Base-by-base conservation (phyloP, 192 early-diverging fungal species). In the Backusella luteola region DNA sequence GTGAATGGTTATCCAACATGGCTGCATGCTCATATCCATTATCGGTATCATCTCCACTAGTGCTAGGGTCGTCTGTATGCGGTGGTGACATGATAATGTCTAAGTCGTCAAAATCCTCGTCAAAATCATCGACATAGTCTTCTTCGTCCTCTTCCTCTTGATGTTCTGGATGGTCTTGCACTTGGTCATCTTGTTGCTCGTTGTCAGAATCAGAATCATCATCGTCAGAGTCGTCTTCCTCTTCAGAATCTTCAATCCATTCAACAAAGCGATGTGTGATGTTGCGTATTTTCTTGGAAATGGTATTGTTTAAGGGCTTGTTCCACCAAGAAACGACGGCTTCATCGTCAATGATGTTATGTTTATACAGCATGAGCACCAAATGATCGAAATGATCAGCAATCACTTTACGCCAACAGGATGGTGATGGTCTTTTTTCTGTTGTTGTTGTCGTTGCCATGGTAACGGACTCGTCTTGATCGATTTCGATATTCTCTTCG, bases 261-360 rank as follows among this genome's bases (percentile, higher is more conserved):
- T 82, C 81, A n/a, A 79, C 79, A 74, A 85, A 85, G 35, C 68
- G 75, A 11, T 71, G 69, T 44, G 77, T 78, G 41, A 80, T 72
- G 19, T 38, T n/a, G 36, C 49, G 72, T 49, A 80, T 68, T 73
- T 79, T 35, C 34, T 69, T 72, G 26, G 77, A 67, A 21, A 83
- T 56, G 21, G 69, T 72, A 2, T 49, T 67, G 35, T 70, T 69
- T 6, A 81, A 66, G 17, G 42, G 70, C 17, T 42, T 71, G 4
- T 81, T 79, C 84, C 84, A 87, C 86, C 86, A 87, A 26, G 77
- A 71, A 6, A 82, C 38, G 17, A 87, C 75, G 0, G 84, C 84
- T n/a, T 87, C 83, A 12, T 69, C 77, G 8, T 85, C 82, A 4
- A 87, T 71, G 19, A 87, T 82, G 56, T 87, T 79, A 42, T 79